Conservation (phyloP, 768 basidiomycete species). For the Leccinellum albellum region DNA sequence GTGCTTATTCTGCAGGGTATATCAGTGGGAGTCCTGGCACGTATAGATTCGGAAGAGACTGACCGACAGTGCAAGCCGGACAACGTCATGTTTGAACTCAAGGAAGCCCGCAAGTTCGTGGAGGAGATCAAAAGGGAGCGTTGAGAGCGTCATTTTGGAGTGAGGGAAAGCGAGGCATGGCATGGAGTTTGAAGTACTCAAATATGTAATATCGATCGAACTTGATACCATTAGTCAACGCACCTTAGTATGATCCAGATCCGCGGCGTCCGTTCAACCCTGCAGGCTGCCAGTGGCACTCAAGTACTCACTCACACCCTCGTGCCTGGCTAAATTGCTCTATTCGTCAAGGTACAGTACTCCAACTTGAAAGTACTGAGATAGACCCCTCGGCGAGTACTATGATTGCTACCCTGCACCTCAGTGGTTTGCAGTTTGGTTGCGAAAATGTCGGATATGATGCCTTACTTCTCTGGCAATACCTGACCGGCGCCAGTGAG, state of each 20-base stretch:
- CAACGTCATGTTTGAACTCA: slow-evolving; percentile 48
- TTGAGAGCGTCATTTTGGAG: slow-evolving; percentile 14
- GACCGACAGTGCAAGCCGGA: slow-evolving; percentile 59
- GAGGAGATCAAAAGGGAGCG: slow-evolving; percentile 56
- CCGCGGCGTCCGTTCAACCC: background rate
- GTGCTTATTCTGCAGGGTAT: slow-evolving; percentile 43
- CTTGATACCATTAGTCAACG: background rate
- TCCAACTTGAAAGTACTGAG: background rate
- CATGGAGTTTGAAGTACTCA: background rate
- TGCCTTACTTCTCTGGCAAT: too few relatives aligned
- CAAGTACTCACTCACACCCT: too few relatives aligned
- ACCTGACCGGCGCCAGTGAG: too few relatives aligned
- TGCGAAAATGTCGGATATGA: background rate
- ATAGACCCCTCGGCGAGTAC: background rate
- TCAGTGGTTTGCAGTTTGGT: background rate
- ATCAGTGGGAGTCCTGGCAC: slow-evolving; percentile 7
- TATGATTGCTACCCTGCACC: too few relatives aligned
- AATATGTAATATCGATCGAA: background rate
- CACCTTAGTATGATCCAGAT: background rate
- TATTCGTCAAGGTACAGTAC: too few relatives aligned
- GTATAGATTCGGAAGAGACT: slow-evolving; percentile 30
- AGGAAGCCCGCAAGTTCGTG: slow-evolving; percentile 61
- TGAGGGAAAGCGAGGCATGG: background rate
- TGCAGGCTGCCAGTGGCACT: too few relatives aligned
- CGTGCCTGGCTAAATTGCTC: too few relatives aligned